These are phyloP conservation scores for Teratosphaeria epicoccoides DNA, from an alignment of 2,329 filamentous ascomycete species.

Conservation along the genomic window DNA sequence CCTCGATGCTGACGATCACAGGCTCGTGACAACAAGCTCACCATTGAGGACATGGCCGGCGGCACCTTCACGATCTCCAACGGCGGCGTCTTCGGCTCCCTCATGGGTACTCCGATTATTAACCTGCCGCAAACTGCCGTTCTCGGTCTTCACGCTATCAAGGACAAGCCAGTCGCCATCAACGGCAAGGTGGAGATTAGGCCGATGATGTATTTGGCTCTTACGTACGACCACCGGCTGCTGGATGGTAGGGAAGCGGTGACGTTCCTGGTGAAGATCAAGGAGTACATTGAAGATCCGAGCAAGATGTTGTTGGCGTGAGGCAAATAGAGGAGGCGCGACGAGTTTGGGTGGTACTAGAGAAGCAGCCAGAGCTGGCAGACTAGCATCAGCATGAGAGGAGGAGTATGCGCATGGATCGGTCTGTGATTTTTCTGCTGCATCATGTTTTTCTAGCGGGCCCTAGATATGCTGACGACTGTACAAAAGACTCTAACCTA, in stretches of 20 bases:
- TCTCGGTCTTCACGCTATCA: slow-evolving; percentile 89
- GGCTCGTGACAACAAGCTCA: slow-evolving; percentile 92
- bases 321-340: background rate
- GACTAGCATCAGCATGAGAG: background rate
- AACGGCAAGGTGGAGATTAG: slow-evolving; percentile 92
- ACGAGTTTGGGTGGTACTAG: background rate
- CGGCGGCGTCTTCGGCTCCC: slow-evolving; percentile 87
- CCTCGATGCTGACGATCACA: slow-evolving; percentile 26
- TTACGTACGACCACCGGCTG: slow-evolving; percentile 95
- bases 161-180: slow-evolving; percentile 79
- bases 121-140: slow-evolving; percentile 90
- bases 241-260: slow-evolving; percentile 92
- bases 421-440: background rate
- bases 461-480: background rate
- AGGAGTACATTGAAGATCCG: slow-evolving; percentile 90
- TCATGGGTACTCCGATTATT: slow-evolving; percentile 98
- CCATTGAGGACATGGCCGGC: slow-evolving; percentile 98
- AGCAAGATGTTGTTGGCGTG: slow-evolving; percentile 66
- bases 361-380: background rate
- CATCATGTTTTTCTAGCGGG: slow-evolving; percentile 1
- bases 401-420: background rate
- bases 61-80: slow-evolving; percentile 98
- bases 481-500: background rate
- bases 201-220: slow-evolving; percentile 98
- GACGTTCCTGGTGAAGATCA: slow-evolving; percentile 91